Evolutionary conservation across 1,139 yeast genomes (phyloP).

Genomic region (Yamadazyma pseudoaaseri): DNA sequence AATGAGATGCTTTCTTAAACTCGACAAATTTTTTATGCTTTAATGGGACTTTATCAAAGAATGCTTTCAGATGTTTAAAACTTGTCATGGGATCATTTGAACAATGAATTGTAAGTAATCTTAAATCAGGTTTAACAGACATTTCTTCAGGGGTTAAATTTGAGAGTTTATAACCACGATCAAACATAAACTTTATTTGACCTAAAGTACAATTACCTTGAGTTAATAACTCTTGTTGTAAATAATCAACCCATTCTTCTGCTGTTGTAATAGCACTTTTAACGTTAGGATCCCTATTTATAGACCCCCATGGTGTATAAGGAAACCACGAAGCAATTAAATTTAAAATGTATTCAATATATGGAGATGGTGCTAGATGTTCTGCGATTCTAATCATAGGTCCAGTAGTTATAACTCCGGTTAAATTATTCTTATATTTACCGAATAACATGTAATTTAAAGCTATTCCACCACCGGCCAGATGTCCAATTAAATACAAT

Average conservation of each 20-base stretch:
- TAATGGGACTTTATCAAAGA: conserved; percentile 16
- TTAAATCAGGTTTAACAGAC: conserved; percentile 10
- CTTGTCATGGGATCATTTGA: conserved; percentile 18
- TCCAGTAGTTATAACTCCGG: conserved; percentile 17
- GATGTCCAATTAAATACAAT: conserved; percentile 19
- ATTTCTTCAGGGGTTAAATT: conserved; percentile 8
- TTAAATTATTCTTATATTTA: conserved; percentile 14
- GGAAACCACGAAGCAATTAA: conserved; percentile 15
- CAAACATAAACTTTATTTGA: conserved; percentile 18
- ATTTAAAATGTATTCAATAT: conserved; percentile 11
- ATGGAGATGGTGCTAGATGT: conserved; percentile 13
- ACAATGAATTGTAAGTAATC: conserved; percentile 18
- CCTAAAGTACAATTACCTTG: conserved; percentile 19
- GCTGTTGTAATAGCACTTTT: conserved; percentile 18
- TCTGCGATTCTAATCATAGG: conserved; percentile 18
- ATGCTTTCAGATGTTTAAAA: conserved; percentile 14
- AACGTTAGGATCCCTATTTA: conserved; percentile 11
- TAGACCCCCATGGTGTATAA: conserved; percentile 14
- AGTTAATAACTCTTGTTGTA: conserved; percentile 18
- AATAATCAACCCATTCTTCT: conserved; percentile 18
- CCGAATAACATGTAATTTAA: conserved; percentile 20
- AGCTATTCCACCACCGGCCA: conserved; percentile 24
- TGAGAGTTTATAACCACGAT: conserved; percentile 16
- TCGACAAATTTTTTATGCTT: conserved; percentile 14
- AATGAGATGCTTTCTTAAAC: conserved; percentile 18